A percentile compares a stretch with the other conserved stretches of the same genome.
Evolutionary conservation across 805 yeast genomes (phyloP).

Genomic region (Lachancea meyersii): DNA sequence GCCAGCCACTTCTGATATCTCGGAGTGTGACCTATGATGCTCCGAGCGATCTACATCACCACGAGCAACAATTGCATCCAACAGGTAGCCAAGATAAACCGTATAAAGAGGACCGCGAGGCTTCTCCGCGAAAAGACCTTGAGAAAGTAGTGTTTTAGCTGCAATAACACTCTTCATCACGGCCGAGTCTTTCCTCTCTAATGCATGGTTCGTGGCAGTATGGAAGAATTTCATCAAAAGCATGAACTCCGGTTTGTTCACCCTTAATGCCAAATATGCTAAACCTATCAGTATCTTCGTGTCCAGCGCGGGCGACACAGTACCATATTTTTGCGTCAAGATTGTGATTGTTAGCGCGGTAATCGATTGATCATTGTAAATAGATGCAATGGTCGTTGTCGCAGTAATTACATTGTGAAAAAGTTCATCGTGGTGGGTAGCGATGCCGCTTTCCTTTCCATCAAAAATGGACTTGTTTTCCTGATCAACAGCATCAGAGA

Average conservation of each 20-base stretch:
- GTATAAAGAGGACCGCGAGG: conserved; percentile 40
- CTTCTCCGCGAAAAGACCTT: conserved; percentile 26
- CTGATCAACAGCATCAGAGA: not conserved
- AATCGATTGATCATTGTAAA: conserved; percentile 64
- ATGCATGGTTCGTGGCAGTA: conserved; percentile 42
- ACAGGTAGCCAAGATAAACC: conserved; percentile 57
- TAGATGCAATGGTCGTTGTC: conserved; percentile 56
- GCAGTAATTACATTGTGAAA: conserved; percentile 67
- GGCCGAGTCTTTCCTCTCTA: conserved; percentile 34
- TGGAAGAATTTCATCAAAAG: conserved; percentile 55
- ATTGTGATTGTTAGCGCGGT: conserved; percentile 74
- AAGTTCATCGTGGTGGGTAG: conserved; percentile 26
- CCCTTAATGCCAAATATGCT: conserved; percentile 52
- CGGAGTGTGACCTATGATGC: conserved; percentile 73
- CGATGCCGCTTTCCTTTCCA: conserved; percentile 1
- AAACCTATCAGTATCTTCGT: conserved; percentile 54
- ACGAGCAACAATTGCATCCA: conserved; percentile 59
- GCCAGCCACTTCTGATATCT: conserved; percentile 62
- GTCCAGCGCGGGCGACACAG: conserved; percentile 47
- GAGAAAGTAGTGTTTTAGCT: conserved; percentile 45
- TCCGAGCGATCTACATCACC: conserved; percentile 76
- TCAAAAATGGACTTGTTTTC: not conserved
- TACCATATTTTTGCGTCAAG: conserved; percentile 64
- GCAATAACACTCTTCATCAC: conserved; percentile 39
- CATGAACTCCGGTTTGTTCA: conserved; percentile 61